Base-by-base conservation (phyloP, 179 eudicot species). In the Dionaea muscipula region DNA sequence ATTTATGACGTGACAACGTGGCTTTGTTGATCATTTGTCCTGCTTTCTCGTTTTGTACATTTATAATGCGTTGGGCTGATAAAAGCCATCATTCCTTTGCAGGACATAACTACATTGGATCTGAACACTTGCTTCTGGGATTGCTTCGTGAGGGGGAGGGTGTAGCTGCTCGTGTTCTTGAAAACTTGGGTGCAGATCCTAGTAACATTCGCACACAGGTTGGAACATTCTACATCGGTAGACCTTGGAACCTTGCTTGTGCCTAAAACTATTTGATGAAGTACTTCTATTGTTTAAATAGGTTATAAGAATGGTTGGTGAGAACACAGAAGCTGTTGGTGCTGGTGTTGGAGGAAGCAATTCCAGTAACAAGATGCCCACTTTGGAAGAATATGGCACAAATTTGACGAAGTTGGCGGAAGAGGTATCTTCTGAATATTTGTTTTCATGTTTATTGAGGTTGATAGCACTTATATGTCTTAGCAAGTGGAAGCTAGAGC, bases 291-390 rank as follows among this genome's bases (percentile, higher is more conserved):
- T 39, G 16, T 13, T 5, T 39, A 5, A 33, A 39, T 44, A 91
- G 96, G 96, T 85, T 60, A 84, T 93, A 16, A 80, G 86, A 53
- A 88, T 93, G 99, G 85, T 93, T 26, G 99, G 99, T 53, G 99
- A 93, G 69, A 88, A 80, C 56, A 69, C 80, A 49, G 94, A 87
- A 72, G 80, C 93, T 68, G 95, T 90, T 66, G 90, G 88, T 57
- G 96, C 94, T 62, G 89, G 87, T 66, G 86, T 88, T 65, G 99
- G 96, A 66, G 95, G 99, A 19, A 89, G 85, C 53, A 72, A 67
- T 47, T 66, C 82, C 50, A 78, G 86, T 55, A 79, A 65, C 50
- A 88, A 84, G 69, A 88, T 93, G 99, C 99, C 96, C 4, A 88
- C 96, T 20, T 65, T 93, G 56, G 95, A 93, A 67, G 99, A 57